Evolutionary conservation across 73 alveolate species (phyloP), one percentile per base, ranked within the genome.

Genomic region (Loxodes magnus): DNA sequence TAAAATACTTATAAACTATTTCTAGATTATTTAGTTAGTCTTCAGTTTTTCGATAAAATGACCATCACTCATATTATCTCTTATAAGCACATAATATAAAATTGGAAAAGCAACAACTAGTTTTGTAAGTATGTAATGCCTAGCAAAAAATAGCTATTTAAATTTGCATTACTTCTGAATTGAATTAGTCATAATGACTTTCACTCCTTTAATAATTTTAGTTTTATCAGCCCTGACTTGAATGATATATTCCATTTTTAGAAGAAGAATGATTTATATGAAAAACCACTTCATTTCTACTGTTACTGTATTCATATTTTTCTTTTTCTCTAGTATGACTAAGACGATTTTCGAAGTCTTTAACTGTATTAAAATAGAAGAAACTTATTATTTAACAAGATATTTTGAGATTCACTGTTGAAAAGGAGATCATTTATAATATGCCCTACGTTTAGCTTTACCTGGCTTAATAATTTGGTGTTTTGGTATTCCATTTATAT

Each of bases 1-100:
- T 4, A 73, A 73, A 29, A 73, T 73, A 4, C 9, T 73, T 4
- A 73, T 73, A 79, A 73, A 73, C 26, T 74, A 73, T 48, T 25
- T 73, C 30, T 60, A 73, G 41, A 41, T 73, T 15, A 42, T 66
- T 25, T 15, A 49, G 34, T 31, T 73, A 41, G 56, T 79, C 2
- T 56, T 74, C 3, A 46, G 69, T 5, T 73, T 73, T 35, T 33
- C 64, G n/a, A 44, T 66, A 22, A 46, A 52, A 26, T 73, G 87
- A 75, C 87, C 87, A 3, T 17, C 3, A 10, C 25, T 5, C 37
- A 74, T 73, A 5, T 9, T 35, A 42, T 17, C 35, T 65, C 25
- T 73, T 66, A 46, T 46, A 26, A 23, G 20, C 39, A 7, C 23
- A 57, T 9, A 27, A 28, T 34, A 24, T 67, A 7, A 71, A 52